Evolutionary conservation across 352 stramenopile species (phyloP).

Genomic region (Phytopythium ostracodes): DNA sequence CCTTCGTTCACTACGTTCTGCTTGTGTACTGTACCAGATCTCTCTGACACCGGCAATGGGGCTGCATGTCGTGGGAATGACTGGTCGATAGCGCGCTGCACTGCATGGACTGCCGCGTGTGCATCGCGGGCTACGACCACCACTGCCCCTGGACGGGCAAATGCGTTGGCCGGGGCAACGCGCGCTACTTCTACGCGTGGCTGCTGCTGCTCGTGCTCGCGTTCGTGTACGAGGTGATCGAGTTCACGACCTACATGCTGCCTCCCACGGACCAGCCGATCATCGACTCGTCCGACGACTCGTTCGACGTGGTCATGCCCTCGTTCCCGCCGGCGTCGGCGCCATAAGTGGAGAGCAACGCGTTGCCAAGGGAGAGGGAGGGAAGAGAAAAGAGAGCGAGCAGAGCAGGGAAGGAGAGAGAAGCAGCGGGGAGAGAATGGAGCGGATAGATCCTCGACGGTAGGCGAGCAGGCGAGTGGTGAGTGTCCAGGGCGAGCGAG

Average conservation of each 20-base stretch:
- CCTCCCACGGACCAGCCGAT: slow-evolving; percentile 45
- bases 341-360: slow-evolving; percentile 10
- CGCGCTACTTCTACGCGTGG: slow-evolving; percentile 83
- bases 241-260: slow-evolving; percentile 84
- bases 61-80: too few relatives aligned
- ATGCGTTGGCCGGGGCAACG: slow-evolving; percentile 80
- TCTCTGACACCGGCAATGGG: background rate
- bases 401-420: background rate
- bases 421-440: background rate
- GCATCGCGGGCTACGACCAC: slow-evolving; percentile 88
- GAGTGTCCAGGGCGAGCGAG: too few relatives aligned
- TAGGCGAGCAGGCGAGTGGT: too few relatives aligned
- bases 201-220: slow-evolving; percentile 81
- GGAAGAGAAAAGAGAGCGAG: too few relatives aligned
- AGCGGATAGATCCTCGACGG: too few relatives aligned
- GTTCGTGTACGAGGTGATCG: slow-evolving; percentile 86
- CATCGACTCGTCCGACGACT: slow-evolving; percentile 32
- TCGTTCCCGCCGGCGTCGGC: slow-evolving; percentile 7
- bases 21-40: background rate
- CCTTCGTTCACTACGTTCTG: background rate
- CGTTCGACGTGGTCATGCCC: slow-evolving; percentile 24
- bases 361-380: background rate
- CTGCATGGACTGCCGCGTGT: slow-evolving; percentile 86
- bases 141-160: slow-evolving; percentile 93
- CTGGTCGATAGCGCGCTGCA: slow-evolving; percentile 82